Base-by-base conservation (phyloP, 1,139 yeast species). In the Saccharomyces pastorianus region DNA sequence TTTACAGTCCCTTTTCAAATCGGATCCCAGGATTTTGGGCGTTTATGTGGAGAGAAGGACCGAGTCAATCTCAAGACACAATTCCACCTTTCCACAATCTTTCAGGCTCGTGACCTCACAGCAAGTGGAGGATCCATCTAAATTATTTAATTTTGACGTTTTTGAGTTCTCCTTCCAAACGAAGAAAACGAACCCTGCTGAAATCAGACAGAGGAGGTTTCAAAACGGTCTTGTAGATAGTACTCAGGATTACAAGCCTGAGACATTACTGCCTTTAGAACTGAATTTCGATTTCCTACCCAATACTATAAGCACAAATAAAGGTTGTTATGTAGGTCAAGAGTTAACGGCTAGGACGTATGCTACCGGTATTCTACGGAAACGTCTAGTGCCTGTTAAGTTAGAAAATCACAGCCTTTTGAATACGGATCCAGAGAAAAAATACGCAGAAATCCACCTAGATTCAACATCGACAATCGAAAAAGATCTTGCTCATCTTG, bases 261-360 rank as follows among this genome's bases (percentile, higher is more conserved):
- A 74, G 44, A 71, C 83, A 5, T 69, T 87, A 1, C 72, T 93
- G 9, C 98, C 99, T 0, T 79, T 93, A 61, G 99, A 95, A 63
- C 77, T 82, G 56, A 88, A 89, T 67, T 73, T 91, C 59, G 99
- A 95, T 70, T 63, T 59, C 50, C 83, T 79, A 63, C 81, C 82
- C 73, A 85, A 88, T 61, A 96, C 96, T 1, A 79, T 91, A 17
- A 88, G 93, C 53, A 80, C 85, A 52, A 73, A 90, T 61, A 93
- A 93, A 68, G 99, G 99, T 2, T 93, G 99, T 68, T 93, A 93
- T 64, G 85, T 89, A 23, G 99, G 99, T 0, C 99, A 93, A 69
- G 99, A 93, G 67, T 75, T 93, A 53, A 91, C 98, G 0, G 89
- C 91, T 23, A 78, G 99, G 63, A 87, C 97, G 0, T 84, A 78